phyloP scores from a whole-genome alignment of 257 asterid genomes.

The Gentiana dahurica region DNA sequence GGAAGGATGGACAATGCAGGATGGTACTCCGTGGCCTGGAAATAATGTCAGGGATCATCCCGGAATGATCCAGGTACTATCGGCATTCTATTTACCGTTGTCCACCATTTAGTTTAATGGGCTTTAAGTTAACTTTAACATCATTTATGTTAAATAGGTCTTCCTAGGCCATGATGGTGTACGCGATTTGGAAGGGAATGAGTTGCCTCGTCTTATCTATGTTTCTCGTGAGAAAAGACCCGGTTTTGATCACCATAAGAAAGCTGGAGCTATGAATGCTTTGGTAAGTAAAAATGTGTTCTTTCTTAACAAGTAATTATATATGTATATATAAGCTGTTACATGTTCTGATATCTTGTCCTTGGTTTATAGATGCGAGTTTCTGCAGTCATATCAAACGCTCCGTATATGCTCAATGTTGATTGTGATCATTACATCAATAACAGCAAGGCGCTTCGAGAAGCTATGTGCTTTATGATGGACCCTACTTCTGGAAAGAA shows the following conservation, averaged over 20 bases:
- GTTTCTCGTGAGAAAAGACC: constrained; percentile 99
- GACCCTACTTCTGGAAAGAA: constrained; percentile 97
- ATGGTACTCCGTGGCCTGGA: constrained; percentile 98
- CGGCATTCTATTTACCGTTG: constrained; percentile 1
- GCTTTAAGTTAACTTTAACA: constrained; percentile 1
- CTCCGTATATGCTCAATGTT: constrained; percentile 88
- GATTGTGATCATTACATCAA: constrained; percentile 98
- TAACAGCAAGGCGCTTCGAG: constrained; percentile 92
- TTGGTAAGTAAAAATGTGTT: constrained; percentile 36
- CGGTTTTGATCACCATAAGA: constrained; percentile 93
- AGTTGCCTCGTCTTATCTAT: constrained; percentile 82
- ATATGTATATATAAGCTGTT: background rate
- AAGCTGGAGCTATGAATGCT: constrained; percentile 98
- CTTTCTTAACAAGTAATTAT: background rate
- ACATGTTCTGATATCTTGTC: background rate
- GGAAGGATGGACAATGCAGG: constrained; percentile 99
- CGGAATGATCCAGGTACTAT: constrained; percentile 91
- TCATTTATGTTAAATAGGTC: constrained; percentile 36
- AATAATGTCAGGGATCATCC: constrained; percentile 96
- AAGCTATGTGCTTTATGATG: constrained; percentile 99
- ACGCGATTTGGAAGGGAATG: constrained; percentile 75
- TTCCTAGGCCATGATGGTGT: constrained; percentile 90
- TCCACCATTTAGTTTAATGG: background rate
- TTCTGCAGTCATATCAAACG: constrained; percentile 92
- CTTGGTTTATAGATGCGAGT: constrained; percentile 55